Percentiles rank a stretch among this genome's conserved stretches.
Evolutionary conservation across 2,329 filamentous ascomycete genomes (phyloP).

Genomic region (Pseudodiploospora longispora): DNA sequence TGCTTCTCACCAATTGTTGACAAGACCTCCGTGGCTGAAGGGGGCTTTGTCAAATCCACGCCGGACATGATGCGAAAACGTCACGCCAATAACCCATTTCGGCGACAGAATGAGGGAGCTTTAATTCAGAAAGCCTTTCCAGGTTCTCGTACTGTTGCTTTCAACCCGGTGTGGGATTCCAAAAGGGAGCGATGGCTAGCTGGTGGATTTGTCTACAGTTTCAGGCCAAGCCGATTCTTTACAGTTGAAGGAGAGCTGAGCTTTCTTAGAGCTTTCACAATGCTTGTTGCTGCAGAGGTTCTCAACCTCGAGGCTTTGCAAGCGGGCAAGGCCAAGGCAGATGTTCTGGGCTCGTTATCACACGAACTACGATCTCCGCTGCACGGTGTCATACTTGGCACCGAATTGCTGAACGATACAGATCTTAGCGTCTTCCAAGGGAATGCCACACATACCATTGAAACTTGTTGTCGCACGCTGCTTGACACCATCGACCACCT

Average conservation of each 20-base stretch:
- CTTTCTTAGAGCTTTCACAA: slow-evolving; percentile 43
- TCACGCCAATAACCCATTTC: too few relatives aligned
- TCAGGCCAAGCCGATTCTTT: slow-evolving; percentile 33
- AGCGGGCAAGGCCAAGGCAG: slow-evolving; percentile 43
- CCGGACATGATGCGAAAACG: not conserved
- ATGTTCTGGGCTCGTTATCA: slow-evolving; percentile 51
- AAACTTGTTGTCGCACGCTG: slow-evolving; percentile 42
- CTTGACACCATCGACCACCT: slow-evolving; percentile 48
- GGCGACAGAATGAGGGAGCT: slow-evolving; percentile 11
- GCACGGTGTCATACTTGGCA: slow-evolving; percentile 49
- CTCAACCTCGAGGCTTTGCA: slow-evolving; percentile 31
- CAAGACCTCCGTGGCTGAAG: not conserved
- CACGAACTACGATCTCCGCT: slow-evolving; percentile 55
- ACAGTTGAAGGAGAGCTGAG: slow-evolving; percentile 39
- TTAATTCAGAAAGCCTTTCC: slow-evolving; percentile 30
- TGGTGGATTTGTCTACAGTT: slow-evolving; percentile 42
- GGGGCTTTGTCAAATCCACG: not conserved
- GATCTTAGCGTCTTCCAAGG: slow-evolving; percentile 36
- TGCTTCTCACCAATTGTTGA: not conserved
- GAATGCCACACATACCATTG: slow-evolving; percentile 39
- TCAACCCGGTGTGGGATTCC: slow-evolving; percentile 41
- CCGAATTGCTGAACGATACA: slow-evolving; percentile 47
- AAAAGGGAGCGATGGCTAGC: slow-evolving; percentile 39
- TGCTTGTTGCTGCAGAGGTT: slow-evolving; percentile 49
- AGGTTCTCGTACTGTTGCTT: slow-evolving; percentile 35